These are phyloP conservation scores for Sporothrix brunneoviolacea DNA, from an alignment of 2,329 filamentous ascomycete genomes.

Conservation along the genomic window DNA sequence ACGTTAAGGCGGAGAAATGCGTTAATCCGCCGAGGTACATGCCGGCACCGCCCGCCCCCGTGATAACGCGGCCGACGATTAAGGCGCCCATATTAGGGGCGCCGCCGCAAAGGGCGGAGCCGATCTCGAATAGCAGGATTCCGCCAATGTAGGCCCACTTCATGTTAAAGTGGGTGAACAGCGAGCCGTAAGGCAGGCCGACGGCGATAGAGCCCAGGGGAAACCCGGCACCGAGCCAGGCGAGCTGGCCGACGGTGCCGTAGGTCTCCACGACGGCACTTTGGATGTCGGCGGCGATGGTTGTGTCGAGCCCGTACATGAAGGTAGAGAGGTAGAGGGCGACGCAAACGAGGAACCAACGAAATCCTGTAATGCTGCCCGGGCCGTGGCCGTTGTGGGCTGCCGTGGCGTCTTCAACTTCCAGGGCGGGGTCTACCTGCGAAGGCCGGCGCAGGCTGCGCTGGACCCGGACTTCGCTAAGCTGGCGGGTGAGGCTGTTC, in stretches of 20 bases:
- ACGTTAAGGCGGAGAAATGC: slow-evolving; percentile 1
- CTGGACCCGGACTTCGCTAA: too few relatives aligned
- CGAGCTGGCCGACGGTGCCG: slow-evolving; percentile 28
- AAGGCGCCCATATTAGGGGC: slow-evolving; percentile 36
- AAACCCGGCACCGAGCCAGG: slow-evolving; percentile 34
- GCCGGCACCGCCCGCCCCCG: slow-evolving; percentile 34
- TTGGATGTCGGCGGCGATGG: slow-evolving; percentile 34
- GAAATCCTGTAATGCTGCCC: not conserved
- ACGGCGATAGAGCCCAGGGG: slow-evolving; percentile 31
- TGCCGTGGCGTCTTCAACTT: too few relatives aligned
- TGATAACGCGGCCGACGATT: slow-evolving; percentile 38
- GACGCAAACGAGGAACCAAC: not conserved
- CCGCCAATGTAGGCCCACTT: slow-evolving; percentile 32
- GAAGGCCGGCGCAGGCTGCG: too few relatives aligned
- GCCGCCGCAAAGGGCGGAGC: slow-evolving; percentile 31
- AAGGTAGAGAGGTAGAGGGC: not conserved
- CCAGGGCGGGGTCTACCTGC: too few relatives aligned
- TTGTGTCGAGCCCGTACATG: slow-evolving; percentile 2
- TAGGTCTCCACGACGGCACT: slow-evolving; percentile 31
- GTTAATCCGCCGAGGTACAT: slow-evolving; percentile 28
- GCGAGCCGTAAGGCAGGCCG: slow-evolving; percentile 29
- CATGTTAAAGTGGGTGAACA: slow-evolving; percentile 34
- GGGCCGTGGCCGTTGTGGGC: too few relatives aligned
- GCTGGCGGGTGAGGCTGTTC: too few relatives aligned
- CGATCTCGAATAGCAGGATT: slow-evolving; percentile 20